A percentile compares a stretch with the other conserved stretches of the same genome.
phyloP scores from a whole-genome alignment of 139 green algal species.

The Volvox africanus region DNA sequence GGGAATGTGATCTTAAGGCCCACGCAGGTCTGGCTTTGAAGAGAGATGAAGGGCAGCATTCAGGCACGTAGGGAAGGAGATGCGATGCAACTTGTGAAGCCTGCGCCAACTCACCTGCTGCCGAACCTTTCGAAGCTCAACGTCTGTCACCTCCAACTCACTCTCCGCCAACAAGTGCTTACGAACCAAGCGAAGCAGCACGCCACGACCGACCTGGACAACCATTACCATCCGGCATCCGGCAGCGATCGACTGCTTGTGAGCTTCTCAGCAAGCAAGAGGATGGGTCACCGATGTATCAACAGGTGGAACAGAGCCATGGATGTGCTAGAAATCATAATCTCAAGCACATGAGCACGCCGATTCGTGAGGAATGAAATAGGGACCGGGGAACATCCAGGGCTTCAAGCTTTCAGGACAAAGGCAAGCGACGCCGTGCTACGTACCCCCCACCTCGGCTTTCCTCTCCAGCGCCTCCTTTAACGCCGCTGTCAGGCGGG shows the following conservation, averaged over 20 bases:
- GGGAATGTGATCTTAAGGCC: conserved; percentile 51
- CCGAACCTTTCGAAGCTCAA: background rate
- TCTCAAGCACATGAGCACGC: too few species aligned
- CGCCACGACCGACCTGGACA: background rate
- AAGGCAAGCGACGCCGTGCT: background rate
- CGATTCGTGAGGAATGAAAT: too few species aligned
- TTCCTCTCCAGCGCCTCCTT: background rate
- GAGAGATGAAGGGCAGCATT: too few species aligned
- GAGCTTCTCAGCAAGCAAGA: too few species aligned
- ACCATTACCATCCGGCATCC: background rate
- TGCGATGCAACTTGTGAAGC: background rate
- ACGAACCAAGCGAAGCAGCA: background rate
- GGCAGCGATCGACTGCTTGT: too few species aligned
- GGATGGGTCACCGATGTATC: too few species aligned
- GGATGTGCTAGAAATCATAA: too few species aligned
- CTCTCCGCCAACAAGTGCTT: background rate
- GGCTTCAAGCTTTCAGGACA: too few species aligned
- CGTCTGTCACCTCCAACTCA: background rate
- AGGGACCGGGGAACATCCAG: too few species aligned
- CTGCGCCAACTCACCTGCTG: background rate
- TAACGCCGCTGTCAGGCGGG: background rate
- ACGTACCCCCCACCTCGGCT: background rate
- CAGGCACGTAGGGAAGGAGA: too few species aligned
- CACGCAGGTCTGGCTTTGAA: background rate
- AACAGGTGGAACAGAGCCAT: too few species aligned